Evolutionary conservation across 441 rosid genomes (phyloP).

Genomic region (Viola pubescens): DNA sequence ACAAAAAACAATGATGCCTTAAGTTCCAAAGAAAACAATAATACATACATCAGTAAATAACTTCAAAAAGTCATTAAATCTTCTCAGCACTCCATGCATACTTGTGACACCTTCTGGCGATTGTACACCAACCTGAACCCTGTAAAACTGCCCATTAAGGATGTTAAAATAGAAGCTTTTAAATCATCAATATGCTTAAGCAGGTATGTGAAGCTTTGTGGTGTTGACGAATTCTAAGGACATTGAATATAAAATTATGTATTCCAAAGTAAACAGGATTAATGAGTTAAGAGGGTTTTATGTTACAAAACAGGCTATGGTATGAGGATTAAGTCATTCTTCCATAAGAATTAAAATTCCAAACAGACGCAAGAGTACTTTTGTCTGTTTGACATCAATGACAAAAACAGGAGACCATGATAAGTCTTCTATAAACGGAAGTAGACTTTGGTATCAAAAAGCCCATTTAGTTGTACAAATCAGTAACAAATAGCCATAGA

Average conservation of each 20-base stretch:
- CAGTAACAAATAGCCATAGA: neutral
- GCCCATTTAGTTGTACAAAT: slow-evolving; percentile 1
- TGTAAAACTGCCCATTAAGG: slow-evolving; percentile 91
- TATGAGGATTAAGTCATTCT: neutral
- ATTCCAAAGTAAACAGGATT: neutral
- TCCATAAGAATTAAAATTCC: neutral
- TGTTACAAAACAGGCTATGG: neutral
- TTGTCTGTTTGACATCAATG: neutral
- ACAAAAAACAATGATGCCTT: neutral
- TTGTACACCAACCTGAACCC: slow-evolving; percentile 92
- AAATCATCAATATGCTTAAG: neutral
- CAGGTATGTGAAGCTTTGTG: no score
- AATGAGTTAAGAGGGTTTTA: neutral
- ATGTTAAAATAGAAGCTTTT: slow-evolving; percentile 37
- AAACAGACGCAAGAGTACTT: no score
- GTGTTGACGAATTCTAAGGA: no score
- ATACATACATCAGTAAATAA: slow-evolving; percentile 59
- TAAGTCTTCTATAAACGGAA: slow-evolving; percentile 1
- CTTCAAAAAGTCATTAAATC: slow-evolving; percentile 90
- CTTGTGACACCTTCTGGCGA: slow-evolving; percentile 86
- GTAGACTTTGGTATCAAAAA: neutral
- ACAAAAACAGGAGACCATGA: neutral
- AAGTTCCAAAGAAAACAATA: slow-evolving; percentile 4
- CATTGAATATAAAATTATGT: no score
- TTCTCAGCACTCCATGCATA: slow-evolving; percentile 63